Percentiles rank a stretch among this genome's conserved stretches.
Evolutionary conservation across 164 flowering plant species (phyloP).

Genomic region (Magnolia sinica): DNA sequence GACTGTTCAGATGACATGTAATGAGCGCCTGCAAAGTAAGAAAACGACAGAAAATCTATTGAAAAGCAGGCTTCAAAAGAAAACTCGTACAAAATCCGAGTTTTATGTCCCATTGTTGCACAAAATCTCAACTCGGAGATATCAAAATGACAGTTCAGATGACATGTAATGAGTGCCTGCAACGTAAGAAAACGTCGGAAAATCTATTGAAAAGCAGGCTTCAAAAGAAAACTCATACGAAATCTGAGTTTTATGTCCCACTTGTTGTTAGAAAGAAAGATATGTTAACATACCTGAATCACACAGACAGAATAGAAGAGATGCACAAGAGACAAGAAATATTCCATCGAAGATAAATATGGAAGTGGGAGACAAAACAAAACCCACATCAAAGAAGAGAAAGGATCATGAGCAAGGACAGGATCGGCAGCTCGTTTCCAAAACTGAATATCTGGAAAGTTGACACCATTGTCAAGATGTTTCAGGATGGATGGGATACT

Average conservation of each 20-base stretch:
- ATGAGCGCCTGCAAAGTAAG: conserved; percentile 55
- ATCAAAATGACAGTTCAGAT: conserved; percentile 22
- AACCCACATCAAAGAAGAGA: conserved; percentile 93
- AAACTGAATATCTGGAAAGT: conserved; percentile 57
- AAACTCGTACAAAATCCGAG: neutral
- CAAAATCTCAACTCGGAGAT: conserved; percentile 28
- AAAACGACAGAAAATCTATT: conserved; percentile 2
- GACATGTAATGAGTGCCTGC: conserved; percentile 62
- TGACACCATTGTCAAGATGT: conserved; percentile 36
- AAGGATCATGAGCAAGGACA: conserved; percentile 76
- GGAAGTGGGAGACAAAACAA: conserved; percentile 84
- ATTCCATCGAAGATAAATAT: conserved; percentile 48
- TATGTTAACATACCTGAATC: conserved; percentile 53
- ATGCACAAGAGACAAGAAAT: conserved; percentile 71
- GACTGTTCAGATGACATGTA: conserved; percentile 31
- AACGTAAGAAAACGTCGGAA: conserved; percentile 13
- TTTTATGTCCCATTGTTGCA: neutral
- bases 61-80: conserved; percentile 1
- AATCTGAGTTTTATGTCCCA: neutral
- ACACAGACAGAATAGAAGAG: conserved; percentile 68
- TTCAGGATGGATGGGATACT: conserved; percentile 36
- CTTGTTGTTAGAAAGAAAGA: neutral
- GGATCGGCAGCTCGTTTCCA: conserved; percentile 83
- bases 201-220: conserved; percentile 1
- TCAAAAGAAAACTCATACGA: neutral